phyloP scores from a whole-genome alignment of 257 asterid species.

The Salvia miltiorrhiza region DNA sequence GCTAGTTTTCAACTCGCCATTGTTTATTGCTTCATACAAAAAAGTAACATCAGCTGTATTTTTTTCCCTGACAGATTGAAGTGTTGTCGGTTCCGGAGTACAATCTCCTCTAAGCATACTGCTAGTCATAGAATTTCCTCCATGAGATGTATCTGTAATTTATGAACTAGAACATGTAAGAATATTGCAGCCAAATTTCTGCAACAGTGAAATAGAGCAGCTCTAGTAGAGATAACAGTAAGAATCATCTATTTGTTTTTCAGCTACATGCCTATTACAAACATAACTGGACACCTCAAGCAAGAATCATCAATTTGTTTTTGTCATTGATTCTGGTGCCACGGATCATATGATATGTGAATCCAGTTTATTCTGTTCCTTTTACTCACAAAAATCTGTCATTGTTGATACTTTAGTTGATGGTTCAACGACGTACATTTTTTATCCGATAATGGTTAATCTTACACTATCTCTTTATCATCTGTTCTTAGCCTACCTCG shows the following conservation, averaged over 20 bases:
- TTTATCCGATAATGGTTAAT: no score
- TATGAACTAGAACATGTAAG: conserved; percentile 5
- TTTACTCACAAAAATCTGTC: no score
- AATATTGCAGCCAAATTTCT: conserved; percentile 12
- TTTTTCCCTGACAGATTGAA: conserved; percentile 24
- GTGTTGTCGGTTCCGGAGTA: conserved; percentile 23
- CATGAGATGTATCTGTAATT: conserved; percentile 42
- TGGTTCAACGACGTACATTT: no score
- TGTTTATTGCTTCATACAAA: conserved; percentile 28
- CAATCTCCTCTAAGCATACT: conserved; percentile 21
- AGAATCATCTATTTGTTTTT: not conserved
- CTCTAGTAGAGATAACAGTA: conserved; percentile 6
- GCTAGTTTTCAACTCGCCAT: conserved; percentile 21
- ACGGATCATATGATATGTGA: no score
- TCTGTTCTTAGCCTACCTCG: no score
- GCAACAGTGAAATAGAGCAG: conserved; percentile 11
- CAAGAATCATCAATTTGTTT: not conserved
- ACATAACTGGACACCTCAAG: conserved; percentile 1
- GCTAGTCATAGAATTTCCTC: conserved; percentile 27
- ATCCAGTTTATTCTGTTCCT: no score
- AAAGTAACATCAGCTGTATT: conserved; percentile 18
- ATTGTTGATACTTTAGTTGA: no score
- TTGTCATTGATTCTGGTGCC: no score
- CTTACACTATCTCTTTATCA: no score
- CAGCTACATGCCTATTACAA: conserved; percentile 5